Conservation (phyloP, 169 alveolate species). For the Eimeria praecox region DNA sequence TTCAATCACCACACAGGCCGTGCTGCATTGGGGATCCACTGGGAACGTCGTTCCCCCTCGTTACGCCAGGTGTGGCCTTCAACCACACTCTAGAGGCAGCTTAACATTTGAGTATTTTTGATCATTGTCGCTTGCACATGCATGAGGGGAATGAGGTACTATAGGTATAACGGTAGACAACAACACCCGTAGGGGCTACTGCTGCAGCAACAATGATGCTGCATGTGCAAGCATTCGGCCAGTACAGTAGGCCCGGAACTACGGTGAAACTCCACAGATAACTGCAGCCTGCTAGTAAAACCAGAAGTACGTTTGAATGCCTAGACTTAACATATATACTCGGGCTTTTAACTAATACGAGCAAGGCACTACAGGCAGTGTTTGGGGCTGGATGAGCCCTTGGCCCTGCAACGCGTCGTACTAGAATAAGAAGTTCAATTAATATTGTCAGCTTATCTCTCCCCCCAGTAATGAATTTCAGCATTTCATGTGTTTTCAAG, state of each 20-base stretch:
- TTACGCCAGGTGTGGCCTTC: constrained; percentile 89
- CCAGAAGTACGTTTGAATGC: not conserved
- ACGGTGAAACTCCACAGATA: not conserved
- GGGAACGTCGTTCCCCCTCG: no score
- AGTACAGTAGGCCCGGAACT: not conserved
- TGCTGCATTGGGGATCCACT: constrained; percentile 92
- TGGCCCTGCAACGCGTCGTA: not conserved
- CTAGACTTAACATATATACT: not conserved
- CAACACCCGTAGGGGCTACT: not conserved
- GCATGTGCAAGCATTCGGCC: not conserved
- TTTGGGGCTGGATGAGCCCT: constrained; percentile 23
- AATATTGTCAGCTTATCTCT: not conserved
- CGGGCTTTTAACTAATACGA: not conserved
- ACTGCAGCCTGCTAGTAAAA: not conserved
- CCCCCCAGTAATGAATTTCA: not conserved
- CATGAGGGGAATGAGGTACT: not conserved
- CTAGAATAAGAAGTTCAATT: not conserved
- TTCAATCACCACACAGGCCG: constrained; percentile 88
- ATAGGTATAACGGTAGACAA: not conserved
- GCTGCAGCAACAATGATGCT: not conserved
- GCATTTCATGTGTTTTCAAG: not conserved
- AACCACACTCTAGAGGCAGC: not conserved
- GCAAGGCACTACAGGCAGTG: constrained; percentile 9
- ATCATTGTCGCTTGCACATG: not conserved
- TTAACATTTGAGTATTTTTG: not conserved